These are phyloP conservation scores for Penicillium verhagenii DNA, from an alignment of 495 filamentous ascomycete genomes.

Conservation along the genomic window DNA sequence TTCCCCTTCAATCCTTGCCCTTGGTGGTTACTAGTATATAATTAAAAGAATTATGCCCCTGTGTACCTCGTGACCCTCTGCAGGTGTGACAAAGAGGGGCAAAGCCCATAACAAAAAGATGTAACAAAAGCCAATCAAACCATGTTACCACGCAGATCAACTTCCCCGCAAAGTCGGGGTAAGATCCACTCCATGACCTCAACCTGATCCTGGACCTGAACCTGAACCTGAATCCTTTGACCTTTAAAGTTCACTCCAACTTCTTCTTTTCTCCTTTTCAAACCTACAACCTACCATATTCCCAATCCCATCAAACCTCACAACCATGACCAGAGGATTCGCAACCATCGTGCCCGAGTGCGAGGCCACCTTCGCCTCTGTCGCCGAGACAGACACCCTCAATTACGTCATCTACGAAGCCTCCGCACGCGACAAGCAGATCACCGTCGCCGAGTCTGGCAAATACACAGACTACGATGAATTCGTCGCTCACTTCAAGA, in stretches of 20 bases:
- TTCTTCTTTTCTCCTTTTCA: background rate
- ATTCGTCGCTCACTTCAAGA: slow-evolving; percentile 16
- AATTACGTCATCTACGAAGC: slow-evolving; percentile 22
- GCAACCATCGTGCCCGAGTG: slow-evolving; percentile 24
- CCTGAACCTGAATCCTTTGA: no score
- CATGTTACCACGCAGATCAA: slow-evolving; percentile 1
- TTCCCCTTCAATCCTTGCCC: no score
- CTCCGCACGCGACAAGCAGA: slow-evolving; percentile 24
- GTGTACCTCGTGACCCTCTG: no score
- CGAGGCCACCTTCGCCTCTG: slow-evolving; percentile 17
- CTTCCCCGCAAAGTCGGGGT: slow-evolving; percentile 4
- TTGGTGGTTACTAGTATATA: no score
- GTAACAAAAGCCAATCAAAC: background rate
- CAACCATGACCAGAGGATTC: slow-evolving; percentile 20
- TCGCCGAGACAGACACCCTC: slow-evolving; percentile 21
- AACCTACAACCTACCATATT: background rate
- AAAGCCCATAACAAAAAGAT: no score
- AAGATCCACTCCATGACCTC: background rate
- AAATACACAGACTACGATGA: slow-evolving; percentile 20
- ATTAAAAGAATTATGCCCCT: no score
- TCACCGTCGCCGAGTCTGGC: slow-evolving; percentile 19
- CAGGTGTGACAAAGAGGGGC: no score
- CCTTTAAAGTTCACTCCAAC: background rate
- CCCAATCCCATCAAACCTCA: background rate
- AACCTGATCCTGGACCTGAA: no score